Evolutionary conservation across 495 filamentous ascomycete species (phyloP).

Genomic region (Hypoxylon trugodes): DNA sequence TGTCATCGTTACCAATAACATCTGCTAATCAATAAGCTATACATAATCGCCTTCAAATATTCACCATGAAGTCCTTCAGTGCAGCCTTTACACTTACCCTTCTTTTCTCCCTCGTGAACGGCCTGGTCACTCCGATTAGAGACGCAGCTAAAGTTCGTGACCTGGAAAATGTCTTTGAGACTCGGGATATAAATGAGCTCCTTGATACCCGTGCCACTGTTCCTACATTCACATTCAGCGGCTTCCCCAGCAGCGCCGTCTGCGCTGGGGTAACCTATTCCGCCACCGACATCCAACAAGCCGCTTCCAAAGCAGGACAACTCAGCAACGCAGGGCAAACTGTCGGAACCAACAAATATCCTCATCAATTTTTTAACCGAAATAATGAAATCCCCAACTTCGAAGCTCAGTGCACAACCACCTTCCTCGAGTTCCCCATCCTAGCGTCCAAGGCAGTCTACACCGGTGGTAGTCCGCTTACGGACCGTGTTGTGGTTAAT

Average conservation of each 20-base stretch:
- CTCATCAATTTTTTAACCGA: constrained; percentile 44
- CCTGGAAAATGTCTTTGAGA: constrained; percentile 15
- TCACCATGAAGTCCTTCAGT: constrained; percentile 14
- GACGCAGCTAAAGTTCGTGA: background rate
- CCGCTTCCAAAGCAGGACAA: constrained; percentile 36
- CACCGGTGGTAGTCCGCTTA: background rate
- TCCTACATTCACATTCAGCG: constrained; percentile 18
- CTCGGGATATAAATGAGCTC: constrained; percentile 10
- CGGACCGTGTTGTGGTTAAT: constrained; percentile 40
- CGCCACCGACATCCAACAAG: constrained; percentile 28
- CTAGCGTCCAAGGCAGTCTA: constrained; percentile 22
- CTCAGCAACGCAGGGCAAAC: constrained; percentile 20
- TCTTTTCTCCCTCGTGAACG: constrained; percentile 8
- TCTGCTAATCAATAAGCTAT: background rate
- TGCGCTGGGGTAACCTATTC: constrained; percentile 36
- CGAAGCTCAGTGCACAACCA: constrained; percentile 12
- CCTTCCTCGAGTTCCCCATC: constrained; percentile 45
- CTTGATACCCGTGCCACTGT: constrained; percentile 22
- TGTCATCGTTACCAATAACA: background rate
- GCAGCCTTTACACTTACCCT: constrained; percentile 9
- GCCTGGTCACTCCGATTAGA: background rate
- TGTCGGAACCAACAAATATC: constrained; percentile 40
- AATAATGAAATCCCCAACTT: constrained; percentile 20
- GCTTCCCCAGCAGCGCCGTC: constrained; percentile 19
- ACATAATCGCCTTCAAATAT: background rate